Base-by-base conservation (phyloP, 202 grass and related monocot species). In the Brachypodium distachyon region DNA sequence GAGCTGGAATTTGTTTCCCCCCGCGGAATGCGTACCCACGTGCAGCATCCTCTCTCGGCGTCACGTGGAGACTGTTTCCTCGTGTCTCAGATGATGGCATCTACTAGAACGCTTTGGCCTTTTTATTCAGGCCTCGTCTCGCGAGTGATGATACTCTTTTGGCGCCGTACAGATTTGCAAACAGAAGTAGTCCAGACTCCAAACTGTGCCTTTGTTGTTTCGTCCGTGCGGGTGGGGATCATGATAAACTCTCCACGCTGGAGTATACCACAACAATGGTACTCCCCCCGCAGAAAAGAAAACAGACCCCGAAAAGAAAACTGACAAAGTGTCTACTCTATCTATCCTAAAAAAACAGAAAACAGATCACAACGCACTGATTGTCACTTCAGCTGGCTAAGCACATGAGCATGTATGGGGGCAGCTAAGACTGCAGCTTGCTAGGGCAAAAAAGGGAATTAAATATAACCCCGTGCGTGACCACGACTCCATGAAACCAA, bases 1-100 rank as follows among this genome's bases (percentile, higher is more conserved):
- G 67, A 65, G 75, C 57, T 60, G 77, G 28, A 10, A 1, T 4
- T 53, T 73, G 25, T 18, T 12, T 31, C 49, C 9, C 33, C 18
- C 50, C 4, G 61, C 23, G 40, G 32, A 57, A 53, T 77, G 74
- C 42, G 42, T 56, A 69, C 43, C 67, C 86, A 88, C 80, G 81
- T 88, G 86, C 61, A 40, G 0, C 28, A 19, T 22, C 11, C 17
- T 23, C 46, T 61, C 47, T 40, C 21, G 9, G 61, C 28, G 25
- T 5, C 49, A 48, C 44, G 42, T 32, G 16, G 0, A 48, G 9
- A 12, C 0, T 36, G 61, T 53, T 66, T 39, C 56, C 56, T 66
- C 54, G 41, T 49, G 47, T 56, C 71, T n/a, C 48, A 63, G 6
- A 65, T 16, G 33, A 29, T 55, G 37, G 10, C 43, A 34, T 74